phyloP scores from a whole-genome alignment of 2,329 filamentous ascomycete genomes.

The Neonectria neomacrospora region DNA sequence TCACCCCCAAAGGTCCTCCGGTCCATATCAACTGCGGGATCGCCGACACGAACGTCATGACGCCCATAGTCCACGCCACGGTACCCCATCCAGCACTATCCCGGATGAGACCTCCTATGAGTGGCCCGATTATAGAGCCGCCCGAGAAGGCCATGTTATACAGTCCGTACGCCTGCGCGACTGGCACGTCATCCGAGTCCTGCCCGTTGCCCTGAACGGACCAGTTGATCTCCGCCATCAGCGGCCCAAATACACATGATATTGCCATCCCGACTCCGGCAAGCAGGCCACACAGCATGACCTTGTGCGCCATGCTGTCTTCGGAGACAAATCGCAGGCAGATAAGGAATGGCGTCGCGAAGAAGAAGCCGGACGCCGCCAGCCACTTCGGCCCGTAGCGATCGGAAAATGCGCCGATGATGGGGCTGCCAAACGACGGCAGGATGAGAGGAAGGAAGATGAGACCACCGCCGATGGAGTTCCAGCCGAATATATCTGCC shows the following conservation, averaged over 20 bases:
- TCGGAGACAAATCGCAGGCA: conserved; percentile 49
- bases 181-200: conserved; percentile 41
- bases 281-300: conserved; percentile 49
- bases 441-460: conserved; percentile 50
- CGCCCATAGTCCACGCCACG: conserved; percentile 47
- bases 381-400: conserved; percentile 51
- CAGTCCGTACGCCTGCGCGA: conserved; percentile 50
- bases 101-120: conserved; percentile 50
- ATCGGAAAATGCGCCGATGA: conserved; percentile 48
- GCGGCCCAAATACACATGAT: conserved; percentile 47
- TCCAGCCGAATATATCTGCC: conserved; percentile 46
- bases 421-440: conserved; percentile 47
- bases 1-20: conserved; percentile 42
- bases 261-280: conserved; percentile 46
- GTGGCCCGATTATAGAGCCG: conserved; percentile 48
- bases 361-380: conserved; percentile 47
- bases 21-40: conserved; percentile 45
- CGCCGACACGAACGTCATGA: conserved; percentile 45
- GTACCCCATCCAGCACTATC: conserved; percentile 48
- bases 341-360: conserved; percentile 49
- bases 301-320: conserved; percentile 45
- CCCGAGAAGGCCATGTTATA: conserved; percentile 51
- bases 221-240: conserved; percentile 53
- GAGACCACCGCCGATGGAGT: conserved; percentile 49
- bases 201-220: conserved; percentile 41